These are phyloP conservation scores for Malassezia slooffiae DNA, from an alignment of 1,284 basidiomycete species.

Conservation along the genomic window DNA sequence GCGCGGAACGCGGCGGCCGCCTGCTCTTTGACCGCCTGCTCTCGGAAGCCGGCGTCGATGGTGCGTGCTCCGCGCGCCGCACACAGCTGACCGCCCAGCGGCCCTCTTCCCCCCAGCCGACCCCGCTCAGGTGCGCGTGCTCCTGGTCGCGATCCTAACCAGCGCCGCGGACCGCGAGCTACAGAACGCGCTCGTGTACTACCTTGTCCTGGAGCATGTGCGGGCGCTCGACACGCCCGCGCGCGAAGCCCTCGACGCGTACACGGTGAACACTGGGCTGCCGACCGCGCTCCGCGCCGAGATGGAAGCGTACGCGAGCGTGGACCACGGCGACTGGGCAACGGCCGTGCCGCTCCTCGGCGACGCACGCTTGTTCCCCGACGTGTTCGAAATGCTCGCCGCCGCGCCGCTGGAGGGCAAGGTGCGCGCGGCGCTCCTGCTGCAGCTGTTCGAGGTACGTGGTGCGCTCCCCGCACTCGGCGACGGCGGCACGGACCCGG, in stretches of 20 bases:
- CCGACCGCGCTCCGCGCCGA: too few species aligned
- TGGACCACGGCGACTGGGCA: constrained; percentile 5
- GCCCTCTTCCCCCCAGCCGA: constrained; percentile 10
- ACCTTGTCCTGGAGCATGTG: constrained; percentile 6
- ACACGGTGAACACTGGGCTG: too few species aligned
- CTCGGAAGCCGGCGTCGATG: constrained; percentile 1
- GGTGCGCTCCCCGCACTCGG: background rate
- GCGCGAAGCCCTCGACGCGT: background rate
- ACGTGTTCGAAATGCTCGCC: constrained; percentile 1
- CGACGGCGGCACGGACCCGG: background rate
- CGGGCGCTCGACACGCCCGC: background rate
- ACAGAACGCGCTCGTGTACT: constrained; percentile 6
- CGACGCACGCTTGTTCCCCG: background rate
- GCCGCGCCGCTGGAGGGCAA: background rate
- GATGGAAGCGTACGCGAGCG: constrained; percentile 6
- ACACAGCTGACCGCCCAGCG: background rate
- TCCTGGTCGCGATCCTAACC: constrained; percentile 10
- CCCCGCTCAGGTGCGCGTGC: constrained; percentile 2
- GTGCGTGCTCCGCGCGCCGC: background rate
- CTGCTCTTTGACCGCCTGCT: constrained; percentile 12
- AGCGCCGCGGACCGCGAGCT: background rate
- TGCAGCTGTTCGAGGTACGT: constrained; percentile 8
- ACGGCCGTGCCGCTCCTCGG: background rate
- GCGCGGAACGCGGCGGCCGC: background rate
- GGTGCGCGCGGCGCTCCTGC: constrained; percentile 3